Evolutionary conservation across 2,329 filamentous ascomycete species (phyloP).

Genomic region (Fusarium palustre): DNA sequence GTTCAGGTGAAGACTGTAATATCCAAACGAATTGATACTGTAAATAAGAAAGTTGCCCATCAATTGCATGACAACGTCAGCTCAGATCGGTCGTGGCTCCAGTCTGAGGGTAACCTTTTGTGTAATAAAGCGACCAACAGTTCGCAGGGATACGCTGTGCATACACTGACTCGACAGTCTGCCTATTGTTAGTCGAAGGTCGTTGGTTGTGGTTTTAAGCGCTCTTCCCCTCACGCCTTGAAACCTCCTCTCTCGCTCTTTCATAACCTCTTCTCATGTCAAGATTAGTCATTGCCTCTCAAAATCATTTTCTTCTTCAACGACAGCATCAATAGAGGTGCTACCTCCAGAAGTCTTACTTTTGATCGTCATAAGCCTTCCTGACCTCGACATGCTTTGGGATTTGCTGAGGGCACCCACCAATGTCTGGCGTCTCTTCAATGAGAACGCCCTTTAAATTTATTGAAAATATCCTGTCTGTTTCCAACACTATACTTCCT

Average conservation of each 20-base stretch:
- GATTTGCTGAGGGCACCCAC: conserved; percentile 27
- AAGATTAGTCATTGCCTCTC: neutral
- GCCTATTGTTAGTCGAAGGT: neutral
- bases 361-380: conserved; percentile 18
- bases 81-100: neutral
- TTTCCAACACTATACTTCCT: conserved; percentile 16
- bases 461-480: conserved; percentile 21
- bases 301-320: neutral
- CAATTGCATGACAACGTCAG: neutral
- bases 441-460: conserved; percentile 7
- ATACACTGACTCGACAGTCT: neutral
- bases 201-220: neutral
- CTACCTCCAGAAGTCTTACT: conserved; percentile 26
- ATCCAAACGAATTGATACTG: neutral
- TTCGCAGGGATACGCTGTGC: neutral
- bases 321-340: conserved; percentile 13
- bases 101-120: neutral
- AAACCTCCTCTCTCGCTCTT: neutral
- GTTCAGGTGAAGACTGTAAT: neutral
- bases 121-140: neutral
- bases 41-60: neutral
- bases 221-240: neutral
- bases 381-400: conserved; percentile 32
- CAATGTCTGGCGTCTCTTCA: conserved; percentile 21
- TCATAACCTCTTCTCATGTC: neutral